Evolutionary conservation across 2,329 filamentous ascomycete species (phyloP).

Genomic region (Paracorniculantispora psalliotae): DNA sequence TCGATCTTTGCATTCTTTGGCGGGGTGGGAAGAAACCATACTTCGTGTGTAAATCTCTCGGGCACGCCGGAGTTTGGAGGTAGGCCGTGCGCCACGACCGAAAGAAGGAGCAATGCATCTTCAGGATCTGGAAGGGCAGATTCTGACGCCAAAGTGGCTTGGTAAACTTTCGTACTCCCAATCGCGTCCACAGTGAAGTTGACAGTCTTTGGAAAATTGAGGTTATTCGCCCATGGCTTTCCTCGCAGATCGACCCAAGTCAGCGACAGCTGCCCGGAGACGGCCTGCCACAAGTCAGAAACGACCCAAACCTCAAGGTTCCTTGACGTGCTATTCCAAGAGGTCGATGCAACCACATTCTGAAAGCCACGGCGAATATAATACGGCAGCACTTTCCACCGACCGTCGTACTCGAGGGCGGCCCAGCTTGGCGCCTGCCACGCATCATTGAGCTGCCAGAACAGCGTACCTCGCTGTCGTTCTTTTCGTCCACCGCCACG

Average conservation of each 20-base stretch:
- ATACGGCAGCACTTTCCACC: slow-evolving; percentile 60
- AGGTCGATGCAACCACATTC: slow-evolving; percentile 49
- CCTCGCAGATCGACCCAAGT: slow-evolving; percentile 14
- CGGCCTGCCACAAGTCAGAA: slow-evolving; percentile 16
- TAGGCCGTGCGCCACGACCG: slow-evolving; percentile 13
- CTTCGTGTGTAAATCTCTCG: slow-evolving; percentile 11
- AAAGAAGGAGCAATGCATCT: slow-evolving; percentile 14
- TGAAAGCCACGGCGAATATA: slow-evolving; percentile 53
- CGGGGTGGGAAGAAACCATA: slow-evolving; percentile 15
- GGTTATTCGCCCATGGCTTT: slow-evolving; percentile 12
- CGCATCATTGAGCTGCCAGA: slow-evolving; percentile 63
- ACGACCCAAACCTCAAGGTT: slow-evolving; percentile 40
- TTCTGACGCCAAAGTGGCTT: not conserved
- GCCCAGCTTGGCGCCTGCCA: slow-evolving; percentile 63
- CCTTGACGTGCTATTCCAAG: slow-evolving; percentile 23
- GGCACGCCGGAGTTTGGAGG: slow-evolving; percentile 10
- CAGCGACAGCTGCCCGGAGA: slow-evolving; percentile 12
- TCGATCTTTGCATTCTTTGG: slow-evolving; percentile 16
- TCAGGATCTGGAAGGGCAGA: not conserved
- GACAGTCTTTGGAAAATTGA: slow-evolving; percentile 7
- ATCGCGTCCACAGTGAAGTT: slow-evolving; percentile 15
- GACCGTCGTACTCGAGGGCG: slow-evolving; percentile 56
- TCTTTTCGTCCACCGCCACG: slow-evolving; percentile 39
- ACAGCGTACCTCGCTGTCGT: slow-evolving; percentile 54
- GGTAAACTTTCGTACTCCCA: slow-evolving; percentile 5